phyloP scores from a whole-genome alignment of 352 stramenopile genomes.

The Globisporangium cylindrosporum region DNA sequence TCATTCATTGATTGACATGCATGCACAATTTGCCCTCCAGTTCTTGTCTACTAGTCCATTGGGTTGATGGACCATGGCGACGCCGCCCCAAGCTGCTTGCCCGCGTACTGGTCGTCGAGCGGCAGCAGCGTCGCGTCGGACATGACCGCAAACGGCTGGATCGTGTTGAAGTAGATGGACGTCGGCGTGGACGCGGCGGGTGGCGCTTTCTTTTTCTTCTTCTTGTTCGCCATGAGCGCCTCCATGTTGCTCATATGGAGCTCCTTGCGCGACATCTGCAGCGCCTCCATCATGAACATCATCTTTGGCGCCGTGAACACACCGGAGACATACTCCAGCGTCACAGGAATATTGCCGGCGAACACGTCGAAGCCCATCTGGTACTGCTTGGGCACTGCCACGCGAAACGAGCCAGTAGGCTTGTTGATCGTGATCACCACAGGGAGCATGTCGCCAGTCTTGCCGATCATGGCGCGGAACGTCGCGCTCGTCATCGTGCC shows the following conservation, averaged over 20 bases:
- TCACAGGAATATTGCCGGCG: conserved; percentile 19
- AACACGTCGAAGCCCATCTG: conserved; percentile 26
- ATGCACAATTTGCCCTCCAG: background rate
- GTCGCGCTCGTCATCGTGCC: conserved; percentile 25
- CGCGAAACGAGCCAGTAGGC: conserved; percentile 18
- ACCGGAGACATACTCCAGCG: conserved; percentile 24
- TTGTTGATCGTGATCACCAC: conserved; percentile 12
- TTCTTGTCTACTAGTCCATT: conserved; percentile 16
- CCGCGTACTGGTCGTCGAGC: conserved; percentile 29
- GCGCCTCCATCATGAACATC: conserved; percentile 18
- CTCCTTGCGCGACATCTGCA: conserved; percentile 12
- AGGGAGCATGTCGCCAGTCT: conserved; percentile 27
- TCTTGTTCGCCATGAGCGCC: conserved; percentile 22
- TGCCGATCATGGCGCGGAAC: conserved; percentile 30
- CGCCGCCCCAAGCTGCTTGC: conserved; percentile 11
- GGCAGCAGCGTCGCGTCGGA: conserved; percentile 22
- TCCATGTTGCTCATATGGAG: conserved; percentile 23
- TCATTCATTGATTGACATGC: background rate
- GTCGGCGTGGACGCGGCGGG: conserved; percentile 16
- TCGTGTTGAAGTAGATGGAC: conserved; percentile 27
- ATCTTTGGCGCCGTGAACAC: conserved; percentile 23
- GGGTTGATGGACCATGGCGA: conserved; percentile 24
- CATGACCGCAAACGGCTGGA: conserved; percentile 28
- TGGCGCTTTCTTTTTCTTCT: conserved; percentile 22
- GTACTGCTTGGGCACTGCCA: conserved; percentile 22